A percentile compares a stretch with the other conserved stretches of the same genome.
Conservation (phyloP, 768 basidiomycete species). For the Butyriboletus loyo region DNA sequence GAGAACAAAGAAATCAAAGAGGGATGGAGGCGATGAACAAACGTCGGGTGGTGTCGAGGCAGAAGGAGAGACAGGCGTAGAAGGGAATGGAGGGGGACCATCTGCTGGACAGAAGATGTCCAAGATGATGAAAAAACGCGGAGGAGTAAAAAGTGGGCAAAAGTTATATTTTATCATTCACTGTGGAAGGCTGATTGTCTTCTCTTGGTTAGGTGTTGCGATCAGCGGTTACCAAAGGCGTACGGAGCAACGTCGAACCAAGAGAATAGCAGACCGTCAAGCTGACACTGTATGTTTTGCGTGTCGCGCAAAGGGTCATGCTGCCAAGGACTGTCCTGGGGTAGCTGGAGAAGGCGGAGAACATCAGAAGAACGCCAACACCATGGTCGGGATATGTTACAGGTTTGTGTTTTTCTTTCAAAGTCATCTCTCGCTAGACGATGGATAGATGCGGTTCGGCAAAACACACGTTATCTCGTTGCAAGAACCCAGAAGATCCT, state of each 20-base stretch:
- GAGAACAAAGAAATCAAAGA: conserved; percentile 44
- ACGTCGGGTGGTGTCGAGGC: conserved; percentile 8
- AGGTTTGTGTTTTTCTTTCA: conserved; percentile 43
- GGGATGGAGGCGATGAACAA: conserved; percentile 4
- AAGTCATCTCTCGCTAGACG: not conserved
- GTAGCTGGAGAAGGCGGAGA: conserved; percentile 23
- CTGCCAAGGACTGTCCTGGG: conserved; percentile 77
- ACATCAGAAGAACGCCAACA: conserved; percentile 23
- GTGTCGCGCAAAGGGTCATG: conserved; percentile 80
- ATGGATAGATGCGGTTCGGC: conserved; percentile 72
- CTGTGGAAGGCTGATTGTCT: conserved; percentile 9
- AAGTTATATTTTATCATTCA: not conserved
- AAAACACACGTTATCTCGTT: conserved; percentile 74
- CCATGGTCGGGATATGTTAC: conserved; percentile 61
- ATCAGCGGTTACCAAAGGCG: conserved; percentile 24
- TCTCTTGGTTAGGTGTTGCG: conserved; percentile 25
- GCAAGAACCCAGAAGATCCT: conserved; percentile 62
- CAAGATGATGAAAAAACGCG: conserved; percentile 34
- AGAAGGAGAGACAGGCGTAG: conserved; percentile 14
- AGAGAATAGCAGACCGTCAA: conserved; percentile 57
- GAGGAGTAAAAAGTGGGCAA: conserved; percentile 22
- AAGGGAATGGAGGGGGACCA: conserved; percentile 16
- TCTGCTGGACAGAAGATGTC: not conserved
- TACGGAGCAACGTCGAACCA: conserved; percentile 61
- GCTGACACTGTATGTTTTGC: conserved; percentile 76